Percentiles rank a stretch among this genome's conserved stretches.
Conservation (phyloP, 495 filamentous ascomycete species). For the Tuber brumale region DNA sequence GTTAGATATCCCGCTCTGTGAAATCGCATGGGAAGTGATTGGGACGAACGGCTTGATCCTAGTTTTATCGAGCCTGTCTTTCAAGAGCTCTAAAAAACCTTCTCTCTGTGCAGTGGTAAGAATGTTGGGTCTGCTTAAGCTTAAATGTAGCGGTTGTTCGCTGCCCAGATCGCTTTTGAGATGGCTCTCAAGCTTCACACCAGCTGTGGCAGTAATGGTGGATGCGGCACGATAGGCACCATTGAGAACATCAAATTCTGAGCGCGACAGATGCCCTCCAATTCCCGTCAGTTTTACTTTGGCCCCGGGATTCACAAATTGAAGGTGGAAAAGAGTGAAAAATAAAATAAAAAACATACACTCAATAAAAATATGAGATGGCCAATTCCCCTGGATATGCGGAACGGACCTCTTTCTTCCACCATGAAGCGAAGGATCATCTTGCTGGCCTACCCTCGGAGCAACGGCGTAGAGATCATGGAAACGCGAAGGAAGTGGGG, state of each 20-base stretch:
- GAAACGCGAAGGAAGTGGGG: conserved; percentile 76
- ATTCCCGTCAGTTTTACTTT: conserved; percentile 42
- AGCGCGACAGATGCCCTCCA: conserved; percentile 62
- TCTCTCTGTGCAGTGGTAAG: conserved; percentile 61
- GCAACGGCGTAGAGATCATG: conserved; percentile 84
- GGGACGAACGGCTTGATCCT: conserved; percentile 43
- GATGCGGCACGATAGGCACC: conserved; percentile 48
- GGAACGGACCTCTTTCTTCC: conserved; percentile 74
- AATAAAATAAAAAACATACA: conserved; percentile 54
- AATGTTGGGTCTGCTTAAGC: conserved; percentile 68
- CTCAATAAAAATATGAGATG: conserved; percentile 85
- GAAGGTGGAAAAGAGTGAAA: neutral
- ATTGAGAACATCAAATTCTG: conserved; percentile 52
- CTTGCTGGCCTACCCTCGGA: conserved; percentile 62
- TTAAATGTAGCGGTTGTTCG: conserved; percentile 81
- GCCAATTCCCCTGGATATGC: conserved; percentile 86
- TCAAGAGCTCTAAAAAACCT: conserved; percentile 52
- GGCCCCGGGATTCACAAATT: neutral
- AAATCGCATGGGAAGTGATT: conserved; percentile 16
- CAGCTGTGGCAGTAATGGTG: conserved; percentile 13
- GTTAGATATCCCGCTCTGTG: conserved; percentile 13
- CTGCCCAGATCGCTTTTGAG: conserved; percentile 68
- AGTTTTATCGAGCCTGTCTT: conserved; percentile 31
- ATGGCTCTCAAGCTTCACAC: conserved; percentile 51
- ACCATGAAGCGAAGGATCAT: conserved; percentile 78